Evolutionary conservation across 1,284 basidiomycete species (phyloP).

Genomic region (Naganishia albida): DNA sequence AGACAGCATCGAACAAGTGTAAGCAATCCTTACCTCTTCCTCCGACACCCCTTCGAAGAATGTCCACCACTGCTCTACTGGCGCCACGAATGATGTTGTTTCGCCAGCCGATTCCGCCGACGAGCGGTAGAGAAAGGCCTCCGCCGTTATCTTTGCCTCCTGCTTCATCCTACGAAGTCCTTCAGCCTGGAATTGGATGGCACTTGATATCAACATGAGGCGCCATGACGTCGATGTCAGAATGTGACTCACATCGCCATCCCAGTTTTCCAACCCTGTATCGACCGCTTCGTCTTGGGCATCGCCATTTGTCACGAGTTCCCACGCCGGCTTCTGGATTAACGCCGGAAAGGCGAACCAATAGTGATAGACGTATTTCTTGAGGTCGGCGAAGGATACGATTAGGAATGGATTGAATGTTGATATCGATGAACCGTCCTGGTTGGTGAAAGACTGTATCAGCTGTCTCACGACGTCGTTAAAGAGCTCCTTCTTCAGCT

Average conservation of each 20-base stretch:
- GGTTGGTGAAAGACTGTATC: slow-evolving; percentile 35
- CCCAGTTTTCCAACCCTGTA: slow-evolving; percentile 16
- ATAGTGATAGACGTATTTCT: slow-evolving; percentile 96
- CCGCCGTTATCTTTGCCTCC: slow-evolving; percentile 24
- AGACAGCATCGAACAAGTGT: slow-evolving; percentile 1
- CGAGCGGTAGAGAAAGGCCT: slow-evolving; percentile 28
- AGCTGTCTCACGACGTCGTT: slow-evolving; percentile 68
- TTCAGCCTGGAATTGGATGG: not conserved
- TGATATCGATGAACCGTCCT: slow-evolving; percentile 17
- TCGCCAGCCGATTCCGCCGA: not conserved
- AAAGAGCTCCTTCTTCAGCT: slow-evolving; percentile 78
- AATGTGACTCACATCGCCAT: slow-evolving; percentile 19
- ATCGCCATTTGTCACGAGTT: slow-evolving; percentile 57
- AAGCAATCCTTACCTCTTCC: slow-evolving; percentile 51
- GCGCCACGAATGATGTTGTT: slow-evolving; percentile 8
- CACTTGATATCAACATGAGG: not conserved
- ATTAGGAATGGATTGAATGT: slow-evolving; percentile 75
- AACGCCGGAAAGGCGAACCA: slow-evolving; percentile 98
- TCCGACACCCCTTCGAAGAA: slow-evolving; percentile 59
- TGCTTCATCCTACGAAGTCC: slow-evolving; percentile 20
- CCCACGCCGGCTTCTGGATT: slow-evolving; percentile 81
- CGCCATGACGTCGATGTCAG: too few species aligned
- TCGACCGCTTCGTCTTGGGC: slow-evolving; percentile 49
- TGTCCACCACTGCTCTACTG: slow-evolving; percentile 51
- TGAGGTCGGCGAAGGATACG: slow-evolving; percentile 93